Evolutionary conservation across 495 filamentous ascomycete genomes (phyloP), one percentile per base, ranked within the genome.

Genomic region (Evernia prunastri): DNA sequence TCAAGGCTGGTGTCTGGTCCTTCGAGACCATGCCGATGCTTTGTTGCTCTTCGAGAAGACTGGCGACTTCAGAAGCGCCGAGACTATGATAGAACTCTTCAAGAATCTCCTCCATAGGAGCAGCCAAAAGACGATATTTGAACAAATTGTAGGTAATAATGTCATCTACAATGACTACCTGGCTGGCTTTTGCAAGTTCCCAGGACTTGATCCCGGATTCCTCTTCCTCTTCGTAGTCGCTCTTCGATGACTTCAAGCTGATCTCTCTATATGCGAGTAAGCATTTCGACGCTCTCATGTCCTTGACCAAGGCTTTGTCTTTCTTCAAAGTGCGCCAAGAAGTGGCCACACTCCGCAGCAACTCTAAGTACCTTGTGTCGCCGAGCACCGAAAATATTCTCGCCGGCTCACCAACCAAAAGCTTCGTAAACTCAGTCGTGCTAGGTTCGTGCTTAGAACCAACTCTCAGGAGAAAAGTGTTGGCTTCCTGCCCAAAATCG

Each of bases 391-490:
- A 85, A 27, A 94, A 83, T 35, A 97, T 77, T 57, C 86, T 81
- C 4, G 87, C 88, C 9, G 94, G 93, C 70, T 96, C 90, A 63
- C 79, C 80, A 36, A 88, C 89, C 39, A 93, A 78, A 71, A 92
- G 82, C 13, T 82, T 78, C 4, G 92, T 92, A 69, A 99, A 80
- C 73, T 99, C 94, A 17, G 78, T 71, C 61, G 87, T 92, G 3
- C 86, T 96, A 1, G 95, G 95, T 71, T 97, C 93, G 59, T 84
- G 82, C 71, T 93, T 97, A 6, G 91, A 91, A 4, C 95, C 95
- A 61, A 90, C 88, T 58, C 87, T 87, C 68, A 91, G 79, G 9
- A 99, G 78, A 70, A 99, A 97, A 0, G 87, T 77, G 68, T 97
- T 96, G 5, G 91, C 93, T 69, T 92, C 85, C 59, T 81, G 73